Evolutionary conservation across 768 basidiomycete species (phyloP).

Genomic region (Astraeus odoratus): DNA sequence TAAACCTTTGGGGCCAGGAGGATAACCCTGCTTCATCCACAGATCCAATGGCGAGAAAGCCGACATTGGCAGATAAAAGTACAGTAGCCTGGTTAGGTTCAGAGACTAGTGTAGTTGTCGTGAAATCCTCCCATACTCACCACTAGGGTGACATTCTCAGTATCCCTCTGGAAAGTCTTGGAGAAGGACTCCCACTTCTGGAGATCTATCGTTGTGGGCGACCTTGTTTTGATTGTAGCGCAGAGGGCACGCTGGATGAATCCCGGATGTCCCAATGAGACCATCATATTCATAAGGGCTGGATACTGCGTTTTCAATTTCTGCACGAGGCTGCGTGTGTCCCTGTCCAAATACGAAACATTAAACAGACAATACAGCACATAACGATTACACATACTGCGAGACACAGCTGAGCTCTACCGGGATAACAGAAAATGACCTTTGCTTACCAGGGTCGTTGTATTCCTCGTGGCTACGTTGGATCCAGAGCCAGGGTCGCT

Average conservation of each 20-base stretch:
- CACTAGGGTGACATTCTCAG: neutral
- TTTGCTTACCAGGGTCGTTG: too few species aligned
- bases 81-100: neutral
- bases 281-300: neutral
- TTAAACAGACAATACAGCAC: neutral
- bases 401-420: too few species aligned
- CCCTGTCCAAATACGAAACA: neutral
- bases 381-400: too few species aligned
- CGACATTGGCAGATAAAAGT: neutral
- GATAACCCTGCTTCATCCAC: neutral
- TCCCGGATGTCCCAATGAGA: neutral
- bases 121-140: neutral
- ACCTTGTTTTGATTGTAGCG: neutral
- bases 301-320: neutral
- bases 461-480: too few species aligned
- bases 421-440: too few species aligned
- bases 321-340: too few species aligned
- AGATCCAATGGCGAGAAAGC: neutral
- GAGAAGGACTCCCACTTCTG: neutral
- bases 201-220: neutral
- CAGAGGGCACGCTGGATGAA: neutral
- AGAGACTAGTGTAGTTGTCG: neutral
- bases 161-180: neutral
- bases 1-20: neutral
- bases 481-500: too few species aligned